These are phyloP conservation scores for Rhizopogon rudus DNA, from an alignment of 768 basidiomycete species.

Conservation along the genomic window DNA sequence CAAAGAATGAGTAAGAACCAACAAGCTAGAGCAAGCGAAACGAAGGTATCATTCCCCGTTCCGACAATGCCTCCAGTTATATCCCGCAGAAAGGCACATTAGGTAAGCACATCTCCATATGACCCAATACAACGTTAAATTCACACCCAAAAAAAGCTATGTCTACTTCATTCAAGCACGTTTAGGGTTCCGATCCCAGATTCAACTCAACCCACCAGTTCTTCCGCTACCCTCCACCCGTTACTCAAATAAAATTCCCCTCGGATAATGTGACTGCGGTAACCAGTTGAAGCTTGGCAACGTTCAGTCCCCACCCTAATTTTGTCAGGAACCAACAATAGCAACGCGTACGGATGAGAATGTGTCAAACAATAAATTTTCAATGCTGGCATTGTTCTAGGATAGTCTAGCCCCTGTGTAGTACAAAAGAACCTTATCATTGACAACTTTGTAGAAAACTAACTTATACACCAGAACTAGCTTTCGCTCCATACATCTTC, in stretches of 20 bases:
- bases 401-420: not conserved
- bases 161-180: not conserved
- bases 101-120: not conserved
- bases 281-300: too few species aligned
- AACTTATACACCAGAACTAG: constrained; percentile 15
- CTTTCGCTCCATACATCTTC: constrained; percentile 78
- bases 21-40: not conserved
- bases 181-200: not conserved
- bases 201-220: not conserved
- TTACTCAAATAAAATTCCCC: too few species aligned
- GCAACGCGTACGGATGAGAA: not conserved
- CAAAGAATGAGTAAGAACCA: constrained; percentile 4
- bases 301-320: not conserved
- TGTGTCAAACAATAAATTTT: too few species aligned
- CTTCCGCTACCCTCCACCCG: not conserved
- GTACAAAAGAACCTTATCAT: not conserved
- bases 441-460: not conserved
- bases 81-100: not conserved
- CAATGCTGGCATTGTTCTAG: not conserved
- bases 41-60: constrained; percentile 4
- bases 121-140: too few species aligned
- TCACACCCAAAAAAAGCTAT: not conserved
- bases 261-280: too few species aligned
- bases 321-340: not conserved
- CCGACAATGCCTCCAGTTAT: not conserved